Evolutionary conservation across 1,284 basidiomycete genomes (phyloP).

Genomic region (Lentinula novae-zelandiae): DNA sequence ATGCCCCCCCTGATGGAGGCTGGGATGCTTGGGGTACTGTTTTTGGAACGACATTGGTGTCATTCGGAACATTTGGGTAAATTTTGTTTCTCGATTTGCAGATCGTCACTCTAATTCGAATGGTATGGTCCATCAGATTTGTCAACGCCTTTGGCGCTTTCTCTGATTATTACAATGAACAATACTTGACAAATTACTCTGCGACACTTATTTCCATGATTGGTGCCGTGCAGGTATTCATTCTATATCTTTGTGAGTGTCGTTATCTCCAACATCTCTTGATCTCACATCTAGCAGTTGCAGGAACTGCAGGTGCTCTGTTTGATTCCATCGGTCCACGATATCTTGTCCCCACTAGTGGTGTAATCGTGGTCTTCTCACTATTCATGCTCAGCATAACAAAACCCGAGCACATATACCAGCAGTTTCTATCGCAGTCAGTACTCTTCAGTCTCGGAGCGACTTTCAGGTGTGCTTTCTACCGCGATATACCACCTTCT

Average conservation of each 20-base stretch:
- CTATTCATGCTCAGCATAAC: conserved; percentile 25
- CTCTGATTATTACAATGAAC: conserved; percentile 23
- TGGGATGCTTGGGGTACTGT: conserved; percentile 23
- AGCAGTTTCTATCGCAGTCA: conserved; percentile 24
- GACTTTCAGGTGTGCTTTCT: conserved; percentile 19
- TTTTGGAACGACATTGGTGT: conserved; percentile 20
- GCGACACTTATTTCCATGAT: conserved; percentile 26
- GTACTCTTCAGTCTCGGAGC: conserved; percentile 23
- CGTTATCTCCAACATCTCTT: too few relatives aligned
- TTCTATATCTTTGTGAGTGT: conserved; percentile 23
- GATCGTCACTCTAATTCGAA: not conserved
- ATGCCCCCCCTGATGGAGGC: conserved; percentile 22
- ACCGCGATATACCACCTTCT: too few relatives aligned
- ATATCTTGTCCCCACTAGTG: conserved; percentile 23
- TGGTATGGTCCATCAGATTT: conserved; percentile 13
- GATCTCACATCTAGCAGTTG: conserved; percentile 10
- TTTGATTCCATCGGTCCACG: conserved; percentile 25
- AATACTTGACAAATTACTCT: conserved; percentile 24
- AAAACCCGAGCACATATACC: conserved; percentile 25
- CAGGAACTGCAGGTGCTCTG: conserved; percentile 18
- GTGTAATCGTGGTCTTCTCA: conserved; percentile 20
- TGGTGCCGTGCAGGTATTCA: conserved; percentile 25
- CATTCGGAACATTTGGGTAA: conserved; percentile 24
- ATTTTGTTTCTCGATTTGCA: not conserved
- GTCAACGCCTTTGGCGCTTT: conserved; percentile 26